Percentiles rank a stretch among this genome's conserved stretches.
Evolutionary conservation across 805 yeast species (phyloP).

Genomic region (Kluyveromyces lactis): DNA sequence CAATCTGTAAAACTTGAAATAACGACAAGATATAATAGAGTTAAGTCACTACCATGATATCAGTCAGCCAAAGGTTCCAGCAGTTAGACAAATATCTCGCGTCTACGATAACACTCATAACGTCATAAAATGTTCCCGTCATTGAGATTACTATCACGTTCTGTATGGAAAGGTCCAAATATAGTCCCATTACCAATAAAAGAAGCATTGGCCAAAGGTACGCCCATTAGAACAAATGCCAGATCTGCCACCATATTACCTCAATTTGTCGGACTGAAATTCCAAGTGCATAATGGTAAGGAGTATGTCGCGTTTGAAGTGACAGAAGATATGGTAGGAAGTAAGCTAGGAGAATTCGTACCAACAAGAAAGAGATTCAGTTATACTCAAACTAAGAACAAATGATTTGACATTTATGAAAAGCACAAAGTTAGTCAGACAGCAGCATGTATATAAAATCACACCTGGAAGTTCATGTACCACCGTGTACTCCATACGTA

Average conservation of each 20-base stretch:
- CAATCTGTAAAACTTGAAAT: background rate
- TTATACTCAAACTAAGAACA: slow-evolving; percentile 70
- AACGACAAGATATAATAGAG: too few species aligned
- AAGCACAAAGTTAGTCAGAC: too few species aligned
- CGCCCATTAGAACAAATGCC: slow-evolving; percentile 93
- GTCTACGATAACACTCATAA: too few species aligned
- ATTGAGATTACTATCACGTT: slow-evolving; percentile 37
- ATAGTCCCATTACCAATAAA: slow-evolving; percentile 92
- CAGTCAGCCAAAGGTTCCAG: too few species aligned
- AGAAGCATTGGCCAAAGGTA: slow-evolving; percentile 68
- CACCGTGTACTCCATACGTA: too few species aligned
- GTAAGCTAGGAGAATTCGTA: slow-evolving; percentile 90
- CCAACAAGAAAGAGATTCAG: slow-evolving; percentile 85
- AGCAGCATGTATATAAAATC: too few species aligned
- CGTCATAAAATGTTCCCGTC: slow-evolving; percentile 11
- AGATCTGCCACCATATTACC: slow-evolving; percentile 92
- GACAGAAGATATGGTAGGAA: slow-evolving; percentile 94
- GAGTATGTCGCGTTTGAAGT: slow-evolving; percentile 84
- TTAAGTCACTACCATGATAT: too few species aligned
- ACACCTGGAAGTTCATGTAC: too few species aligned
- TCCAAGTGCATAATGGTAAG: slow-evolving; percentile 94
- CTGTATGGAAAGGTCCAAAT: slow-evolving; percentile 76
- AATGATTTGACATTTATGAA: slow-evolving; percentile 16
- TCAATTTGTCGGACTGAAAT: slow-evolving; percentile 88
- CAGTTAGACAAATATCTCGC: too few species aligned